Percentiles rank a stretch among this genome's conserved stretches.
These are phyloP conservation scores for Neurospora pannonica DNA, from an alignment of 495 filamentous ascomycete genomes.

Conservation along the genomic window DNA sequence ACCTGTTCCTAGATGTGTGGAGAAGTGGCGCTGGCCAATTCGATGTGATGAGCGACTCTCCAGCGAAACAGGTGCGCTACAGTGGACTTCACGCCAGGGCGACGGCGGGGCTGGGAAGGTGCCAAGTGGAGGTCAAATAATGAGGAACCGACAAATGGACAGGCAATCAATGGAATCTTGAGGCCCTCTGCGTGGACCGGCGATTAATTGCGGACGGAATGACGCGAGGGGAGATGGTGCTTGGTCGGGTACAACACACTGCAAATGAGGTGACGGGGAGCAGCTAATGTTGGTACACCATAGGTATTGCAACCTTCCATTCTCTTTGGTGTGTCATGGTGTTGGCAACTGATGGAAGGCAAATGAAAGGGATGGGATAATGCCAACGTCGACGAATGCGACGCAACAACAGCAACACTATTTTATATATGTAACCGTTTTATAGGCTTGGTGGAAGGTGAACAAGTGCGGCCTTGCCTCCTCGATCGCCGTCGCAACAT, in stretches of 20 bases:
- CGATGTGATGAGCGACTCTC: not conserved
- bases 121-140: not conserved
- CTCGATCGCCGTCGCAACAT: not conserved
- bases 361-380: conserved; percentile 1
- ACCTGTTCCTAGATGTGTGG: not conserved
- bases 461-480: not conserved
- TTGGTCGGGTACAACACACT: not conserved
- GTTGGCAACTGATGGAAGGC: not conserved
- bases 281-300: not conserved
- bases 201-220: not conserved
- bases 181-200: not conserved
- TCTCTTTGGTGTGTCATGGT: not conserved
- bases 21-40: not conserved
- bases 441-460: not conserved
- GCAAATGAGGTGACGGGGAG: not conserved
- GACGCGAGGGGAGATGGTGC: not conserved
- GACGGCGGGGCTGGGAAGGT: not conserved
- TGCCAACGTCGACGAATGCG: not conserved
- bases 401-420: not conserved
- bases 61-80: not conserved
- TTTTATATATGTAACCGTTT: not conserved
- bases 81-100: not conserved
- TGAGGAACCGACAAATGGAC: not conserved
- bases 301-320: not conserved
- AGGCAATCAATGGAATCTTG: not conserved